A percentile compares a stretch with the other conserved stretches of the same genome.
Evolutionary conservation across 2,329 filamentous ascomycete genomes (phyloP).

Genomic region (Aspergillus sergii): DNA sequence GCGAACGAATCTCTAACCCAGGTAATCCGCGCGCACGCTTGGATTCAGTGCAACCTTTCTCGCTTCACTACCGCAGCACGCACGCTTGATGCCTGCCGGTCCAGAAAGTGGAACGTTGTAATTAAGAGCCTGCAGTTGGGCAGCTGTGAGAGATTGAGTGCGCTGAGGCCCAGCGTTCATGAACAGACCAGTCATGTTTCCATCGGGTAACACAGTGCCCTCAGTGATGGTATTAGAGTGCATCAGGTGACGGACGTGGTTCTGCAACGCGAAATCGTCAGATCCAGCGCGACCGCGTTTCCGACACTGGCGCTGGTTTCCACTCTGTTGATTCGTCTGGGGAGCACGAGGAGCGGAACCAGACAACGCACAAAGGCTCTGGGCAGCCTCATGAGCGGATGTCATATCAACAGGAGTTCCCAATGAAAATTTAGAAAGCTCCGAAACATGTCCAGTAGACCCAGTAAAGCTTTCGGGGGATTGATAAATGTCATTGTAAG

Average conservation of each 20-base stretch:
- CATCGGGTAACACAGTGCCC: slow-evolving; percentile 35
- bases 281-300: slow-evolving; percentile 46
- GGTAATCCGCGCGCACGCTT: slow-evolving; percentile 34
- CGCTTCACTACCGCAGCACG: slow-evolving; percentile 44
- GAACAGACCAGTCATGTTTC: slow-evolving; percentile 34
- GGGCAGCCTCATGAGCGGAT: slow-evolving; percentile 41
- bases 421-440: slow-evolving; percentile 40
- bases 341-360: slow-evolving; percentile 31
- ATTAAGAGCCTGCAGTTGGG: slow-evolving; percentile 25
- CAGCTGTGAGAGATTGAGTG: slow-evolving; percentile 16
- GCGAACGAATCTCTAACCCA: slow-evolving; percentile 22
- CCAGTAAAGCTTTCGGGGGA: slow-evolving; percentile 38
- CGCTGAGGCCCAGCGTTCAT: slow-evolving; percentile 27
- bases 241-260: slow-evolving; percentile 43
- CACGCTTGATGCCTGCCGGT: slow-evolving; percentile 43
- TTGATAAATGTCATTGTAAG: slow-evolving; percentile 34
- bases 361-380: slow-evolving; percentile 45
- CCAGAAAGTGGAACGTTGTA: slow-evolving; percentile 33
- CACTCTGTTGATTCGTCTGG: slow-evolving; percentile 12
- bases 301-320: slow-evolving; percentile 31
- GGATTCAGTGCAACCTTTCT: slow-evolving; percentile 39
- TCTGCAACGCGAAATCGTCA: slow-evolving; percentile 41
- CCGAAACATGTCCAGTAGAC: slow-evolving; percentile 29
- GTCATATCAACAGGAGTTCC: slow-evolving; percentile 32
- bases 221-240: slow-evolving; percentile 29